Percentiles rank a stretch among this genome's conserved stretches.
These are phyloP conservation scores for Fusarium pseudocircinatum DNA, from an alignment of 2,329 filamentous ascomycete genomes.

Conservation along the genomic window DNA sequence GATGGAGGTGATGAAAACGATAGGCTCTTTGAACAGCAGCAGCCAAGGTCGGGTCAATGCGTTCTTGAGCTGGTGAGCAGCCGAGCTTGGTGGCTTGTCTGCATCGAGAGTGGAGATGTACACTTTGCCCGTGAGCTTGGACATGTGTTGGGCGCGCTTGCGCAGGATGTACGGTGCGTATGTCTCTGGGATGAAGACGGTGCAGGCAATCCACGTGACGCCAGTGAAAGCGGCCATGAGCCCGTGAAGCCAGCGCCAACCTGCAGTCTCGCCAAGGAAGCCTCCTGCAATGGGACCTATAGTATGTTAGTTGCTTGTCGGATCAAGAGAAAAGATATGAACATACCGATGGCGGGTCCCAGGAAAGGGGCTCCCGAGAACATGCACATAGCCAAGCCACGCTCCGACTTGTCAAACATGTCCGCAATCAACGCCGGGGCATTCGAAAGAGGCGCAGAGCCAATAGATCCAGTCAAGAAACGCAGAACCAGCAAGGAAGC, in stretches of 20 bases:
- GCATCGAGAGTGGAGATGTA: constrained; percentile 52
- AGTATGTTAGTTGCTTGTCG: not conserved
- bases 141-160: constrained; percentile 34
- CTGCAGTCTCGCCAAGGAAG: constrained; percentile 63
- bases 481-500: constrained; percentile 53
- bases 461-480: not conserved
- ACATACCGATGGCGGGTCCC: constrained; percentile 23
- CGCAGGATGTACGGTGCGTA: constrained; percentile 43
- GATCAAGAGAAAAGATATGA: fast-evolving
- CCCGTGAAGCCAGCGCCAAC: constrained; percentile 63
- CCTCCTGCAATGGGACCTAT: constrained; percentile 64
- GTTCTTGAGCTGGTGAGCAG: constrained; percentile 57
- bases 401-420: constrained; percentile 55
- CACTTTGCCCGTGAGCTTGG: constrained; percentile 27
- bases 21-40: constrained; percentile 74
- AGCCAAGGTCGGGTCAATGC: constrained; percentile 68
- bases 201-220: constrained; percentile 37
- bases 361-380: constrained; percentile 61
- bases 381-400: constrained; percentile 63
- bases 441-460: constrained; percentile 5
- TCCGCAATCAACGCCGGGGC: constrained; percentile 2
- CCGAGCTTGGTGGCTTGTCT: constrained; percentile 48
- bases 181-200: constrained; percentile 56
- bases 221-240: constrained; percentile 54
- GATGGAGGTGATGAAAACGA: constrained; percentile 70